Conservation (phyloP, 805 yeast genomes). For the Schizosaccharomyces octosporus region DNA sequence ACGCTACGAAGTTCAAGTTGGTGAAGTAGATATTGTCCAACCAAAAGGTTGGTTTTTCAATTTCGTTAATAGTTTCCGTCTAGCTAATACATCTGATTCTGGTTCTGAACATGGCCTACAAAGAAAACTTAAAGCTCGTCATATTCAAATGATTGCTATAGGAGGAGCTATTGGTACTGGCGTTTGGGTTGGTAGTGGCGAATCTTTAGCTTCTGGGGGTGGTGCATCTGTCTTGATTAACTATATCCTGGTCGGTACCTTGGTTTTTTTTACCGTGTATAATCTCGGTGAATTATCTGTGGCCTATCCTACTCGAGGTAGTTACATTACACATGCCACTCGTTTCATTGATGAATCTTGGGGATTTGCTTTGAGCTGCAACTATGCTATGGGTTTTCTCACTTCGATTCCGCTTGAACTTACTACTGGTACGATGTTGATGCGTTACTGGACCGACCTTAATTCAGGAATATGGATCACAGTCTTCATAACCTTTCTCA, state of each 20-base stretch:
- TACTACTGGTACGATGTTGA: slow-evolving; percentile 34
- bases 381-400: slow-evolving; percentile 40
- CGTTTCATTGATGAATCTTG: slow-evolving; percentile 42
- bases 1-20: background rate
- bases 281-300: slow-evolving; percentile 40
- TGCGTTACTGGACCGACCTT: slow-evolving; percentile 25
- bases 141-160: slow-evolving; percentile 39
- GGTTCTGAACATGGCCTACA: background rate
- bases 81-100: background rate
- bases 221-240: slow-evolving; percentile 29
- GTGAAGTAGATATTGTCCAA: background rate
- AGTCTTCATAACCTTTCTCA: slow-evolving; percentile 26
- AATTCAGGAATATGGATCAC: slow-evolving; percentile 35
- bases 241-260: slow-evolving; percentile 24
- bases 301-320: slow-evolving; percentile 38
- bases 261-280: slow-evolving; percentile 29
- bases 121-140: slow-evolving; percentile 16
- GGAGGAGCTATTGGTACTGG: slow-evolving; percentile 77
- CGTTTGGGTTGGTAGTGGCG: slow-evolving; percentile 18
- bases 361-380: slow-evolving; percentile 54
- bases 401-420: slow-evolving; percentile 43
- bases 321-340: slow-evolving; percentile 36
- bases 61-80: background rate
- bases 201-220: slow-evolving; percentile 25
- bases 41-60: background rate